Evolutionary conservation across 1,284 basidiomycete species (phyloP).

Genomic region (Clitocybe nebularis): DNA sequence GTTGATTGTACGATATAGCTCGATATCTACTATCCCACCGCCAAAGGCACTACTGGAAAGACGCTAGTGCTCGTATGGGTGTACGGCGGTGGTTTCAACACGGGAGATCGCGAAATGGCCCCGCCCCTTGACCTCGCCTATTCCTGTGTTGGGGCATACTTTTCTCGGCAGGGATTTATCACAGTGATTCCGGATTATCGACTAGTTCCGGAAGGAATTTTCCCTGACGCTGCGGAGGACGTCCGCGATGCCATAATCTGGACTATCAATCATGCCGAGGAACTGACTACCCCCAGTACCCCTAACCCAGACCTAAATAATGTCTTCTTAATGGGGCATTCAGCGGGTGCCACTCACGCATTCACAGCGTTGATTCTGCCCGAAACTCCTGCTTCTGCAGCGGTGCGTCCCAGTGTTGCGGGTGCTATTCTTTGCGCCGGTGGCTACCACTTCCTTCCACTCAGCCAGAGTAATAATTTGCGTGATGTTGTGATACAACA

Average conservation of each 20-base stretch:
- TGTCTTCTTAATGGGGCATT: slow-evolving; percentile 54
- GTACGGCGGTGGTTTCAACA: slow-evolving; percentile 60
- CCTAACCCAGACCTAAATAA: slow-evolving; percentile 33
- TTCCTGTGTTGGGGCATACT: slow-evolving; percentile 54
- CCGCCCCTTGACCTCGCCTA: slow-evolving; percentile 48
- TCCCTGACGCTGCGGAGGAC: slow-evolving; percentile 51
- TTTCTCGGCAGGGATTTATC: slow-evolving; percentile 53
- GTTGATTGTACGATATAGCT: slow-evolving; percentile 19
- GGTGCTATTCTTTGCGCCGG: slow-evolving; percentile 44
- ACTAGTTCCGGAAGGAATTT: slow-evolving; percentile 48
- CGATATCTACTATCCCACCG: slow-evolving; percentile 52
- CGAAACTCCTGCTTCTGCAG: slow-evolving; percentile 26
- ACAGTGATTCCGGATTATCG: slow-evolving; percentile 63
- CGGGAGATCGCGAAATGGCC: slow-evolving; percentile 42
- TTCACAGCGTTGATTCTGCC: slow-evolving; percentile 42
- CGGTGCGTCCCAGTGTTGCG: slow-evolving; percentile 34
- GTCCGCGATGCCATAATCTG: slow-evolving; percentile 56
- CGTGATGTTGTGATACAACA: slow-evolving; percentile 31
- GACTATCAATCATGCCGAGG: slow-evolving; percentile 35
- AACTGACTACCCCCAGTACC: slow-evolving; percentile 20
- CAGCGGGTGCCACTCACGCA: slow-evolving; percentile 51
- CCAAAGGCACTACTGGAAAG: slow-evolving; percentile 24
- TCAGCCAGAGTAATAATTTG: slow-evolving; percentile 19
- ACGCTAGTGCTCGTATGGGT: slow-evolving; percentile 55
- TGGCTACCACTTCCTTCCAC: slow-evolving; percentile 34